Conservation (phyloP, 345 rosid genomes). For the Isatis tinctoria region DNA sequence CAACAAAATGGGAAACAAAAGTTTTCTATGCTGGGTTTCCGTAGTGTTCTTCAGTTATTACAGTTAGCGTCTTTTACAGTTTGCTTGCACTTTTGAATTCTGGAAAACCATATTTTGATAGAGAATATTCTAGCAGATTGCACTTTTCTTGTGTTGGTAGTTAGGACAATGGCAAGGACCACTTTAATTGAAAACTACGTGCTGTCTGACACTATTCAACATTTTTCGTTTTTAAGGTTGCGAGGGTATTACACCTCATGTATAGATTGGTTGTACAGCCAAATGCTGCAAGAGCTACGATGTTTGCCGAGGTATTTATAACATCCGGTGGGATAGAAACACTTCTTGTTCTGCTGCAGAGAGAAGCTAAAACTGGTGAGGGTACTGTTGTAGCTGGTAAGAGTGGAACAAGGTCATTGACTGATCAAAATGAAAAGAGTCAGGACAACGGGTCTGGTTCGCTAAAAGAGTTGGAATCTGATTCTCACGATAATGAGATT, state of each 20-base stretch:
- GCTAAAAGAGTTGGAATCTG: slow-evolving; percentile 34
- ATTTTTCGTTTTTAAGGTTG: slow-evolving; percentile 52
- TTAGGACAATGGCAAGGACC: slow-evolving; percentile 1
- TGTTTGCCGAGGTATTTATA: slow-evolving; percentile 77
- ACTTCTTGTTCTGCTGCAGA: slow-evolving; percentile 92
- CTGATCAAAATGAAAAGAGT: slow-evolving; percentile 41
- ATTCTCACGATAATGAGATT: slow-evolving; percentile 35
- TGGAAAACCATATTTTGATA: slow-evolving; percentile 8
- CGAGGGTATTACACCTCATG: slow-evolving; percentile 86
- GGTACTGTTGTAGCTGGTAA: slow-evolving; percentile 35
- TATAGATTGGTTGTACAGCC: slow-evolving; percentile 93
- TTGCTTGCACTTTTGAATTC: neutral
- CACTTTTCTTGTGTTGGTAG: slow-evolving; percentile 13
- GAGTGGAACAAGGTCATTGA: slow-evolving; percentile 36
- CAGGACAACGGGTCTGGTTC: slow-evolving; percentile 27
- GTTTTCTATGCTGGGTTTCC: neutral
- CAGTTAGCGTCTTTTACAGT: neutral
- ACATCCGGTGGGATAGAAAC: slow-evolving; percentile 90
- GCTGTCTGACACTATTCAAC: slow-evolving; percentile 18
- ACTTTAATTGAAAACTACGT: neutral
- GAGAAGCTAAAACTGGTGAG: slow-evolving; percentile 91
- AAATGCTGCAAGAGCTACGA: slow-evolving; percentile 70
- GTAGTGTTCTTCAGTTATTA: too few species aligned
- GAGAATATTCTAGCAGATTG: slow-evolving; percentile 7
- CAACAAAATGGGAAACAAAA: slow-evolving; percentile 53